Evolutionary conservation across 352 stramenopile species (phyloP).

Genomic region (Globisporangium cederbergense): DNA sequence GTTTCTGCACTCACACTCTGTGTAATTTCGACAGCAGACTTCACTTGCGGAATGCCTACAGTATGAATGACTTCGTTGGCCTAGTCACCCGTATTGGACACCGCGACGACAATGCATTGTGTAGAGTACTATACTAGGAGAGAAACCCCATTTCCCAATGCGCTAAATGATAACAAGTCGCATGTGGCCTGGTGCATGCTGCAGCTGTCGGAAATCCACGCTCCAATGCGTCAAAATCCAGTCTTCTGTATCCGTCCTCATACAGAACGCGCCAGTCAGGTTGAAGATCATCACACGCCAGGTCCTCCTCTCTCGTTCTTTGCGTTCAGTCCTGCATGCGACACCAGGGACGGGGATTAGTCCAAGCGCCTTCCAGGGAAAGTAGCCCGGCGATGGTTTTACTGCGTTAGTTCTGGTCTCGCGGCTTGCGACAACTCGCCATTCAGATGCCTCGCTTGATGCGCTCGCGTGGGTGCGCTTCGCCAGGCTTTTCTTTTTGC

Average conservation of each 20-base stretch:
- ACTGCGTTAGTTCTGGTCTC: not conserved
- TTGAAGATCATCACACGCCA: not conserved
- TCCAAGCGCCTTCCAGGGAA: not conserved
- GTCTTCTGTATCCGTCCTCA: not conserved
- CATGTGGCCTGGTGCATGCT: not conserved
- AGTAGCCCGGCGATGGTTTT: no score
- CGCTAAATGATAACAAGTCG: not conserved
- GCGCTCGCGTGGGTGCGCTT: not conserved
- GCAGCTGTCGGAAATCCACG: not conserved
- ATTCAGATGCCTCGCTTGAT: not conserved
- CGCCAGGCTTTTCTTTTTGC: not conserved
- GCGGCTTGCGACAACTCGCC: not conserved
- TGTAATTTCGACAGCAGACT: not conserved
- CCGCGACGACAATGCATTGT: not conserved
- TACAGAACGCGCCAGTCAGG: not conserved
- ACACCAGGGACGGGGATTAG: not conserved
- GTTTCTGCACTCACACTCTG: not conserved
- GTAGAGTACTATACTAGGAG: not conserved
- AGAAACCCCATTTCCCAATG: not conserved
- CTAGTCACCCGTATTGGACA: not conserved
- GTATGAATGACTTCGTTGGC: not conserved
- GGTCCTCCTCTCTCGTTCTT: not conserved
- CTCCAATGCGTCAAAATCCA: not conserved
- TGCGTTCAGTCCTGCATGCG: not conserved
- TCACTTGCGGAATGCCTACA: no score